Evolutionary conservation across 768 basidiomycete species (phyloP).

Genomic region (Termitomyces sp.): DNA sequence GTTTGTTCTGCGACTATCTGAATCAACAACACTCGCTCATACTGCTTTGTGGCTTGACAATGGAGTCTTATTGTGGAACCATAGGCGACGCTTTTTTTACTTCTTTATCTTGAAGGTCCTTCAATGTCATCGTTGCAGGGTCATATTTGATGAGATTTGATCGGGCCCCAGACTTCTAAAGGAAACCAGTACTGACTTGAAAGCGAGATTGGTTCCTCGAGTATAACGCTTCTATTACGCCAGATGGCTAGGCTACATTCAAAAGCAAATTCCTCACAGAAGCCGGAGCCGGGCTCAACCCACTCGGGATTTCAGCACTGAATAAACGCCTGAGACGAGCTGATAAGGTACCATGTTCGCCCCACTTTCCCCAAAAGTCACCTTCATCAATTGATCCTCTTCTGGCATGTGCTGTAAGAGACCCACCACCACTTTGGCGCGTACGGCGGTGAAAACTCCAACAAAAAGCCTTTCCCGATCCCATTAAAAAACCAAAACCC

Average conservation of each 20-base stretch:
- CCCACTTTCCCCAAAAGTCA: slow-evolving; percentile 31
- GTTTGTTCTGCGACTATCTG: neutral
- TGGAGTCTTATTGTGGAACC: neutral
- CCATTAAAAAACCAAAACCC: slow-evolving; percentile 22
- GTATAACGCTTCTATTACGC: too few species aligned
- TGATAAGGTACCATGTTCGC: slow-evolving; percentile 23
- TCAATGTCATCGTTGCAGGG: neutral
- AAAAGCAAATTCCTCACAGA: too few species aligned
- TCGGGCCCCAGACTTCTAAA: neutral
- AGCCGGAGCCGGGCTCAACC: too few species aligned
- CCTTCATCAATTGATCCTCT: slow-evolving; percentile 27
- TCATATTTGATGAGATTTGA: neutral
- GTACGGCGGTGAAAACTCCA: slow-evolving; percentile 10
- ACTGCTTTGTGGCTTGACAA: neutral
- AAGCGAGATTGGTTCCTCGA: too few species aligned
- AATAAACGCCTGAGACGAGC: slow-evolving; percentile 23
- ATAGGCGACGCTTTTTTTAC: neutral
- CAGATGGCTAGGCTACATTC: too few species aligned
- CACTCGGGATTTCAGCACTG: neutral
- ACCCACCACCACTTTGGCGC: slow-evolving; percentile 12
- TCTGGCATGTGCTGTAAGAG: slow-evolving; percentile 19
- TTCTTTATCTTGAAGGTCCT: neutral
- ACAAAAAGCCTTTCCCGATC: slow-evolving; percentile 17
- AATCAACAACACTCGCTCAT: too few species aligned
- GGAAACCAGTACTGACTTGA: too few species aligned